Evolutionary conservation across 495 filamentous ascomycete genomes (phyloP).

Genomic region (Podospora appendiculata): DNA sequence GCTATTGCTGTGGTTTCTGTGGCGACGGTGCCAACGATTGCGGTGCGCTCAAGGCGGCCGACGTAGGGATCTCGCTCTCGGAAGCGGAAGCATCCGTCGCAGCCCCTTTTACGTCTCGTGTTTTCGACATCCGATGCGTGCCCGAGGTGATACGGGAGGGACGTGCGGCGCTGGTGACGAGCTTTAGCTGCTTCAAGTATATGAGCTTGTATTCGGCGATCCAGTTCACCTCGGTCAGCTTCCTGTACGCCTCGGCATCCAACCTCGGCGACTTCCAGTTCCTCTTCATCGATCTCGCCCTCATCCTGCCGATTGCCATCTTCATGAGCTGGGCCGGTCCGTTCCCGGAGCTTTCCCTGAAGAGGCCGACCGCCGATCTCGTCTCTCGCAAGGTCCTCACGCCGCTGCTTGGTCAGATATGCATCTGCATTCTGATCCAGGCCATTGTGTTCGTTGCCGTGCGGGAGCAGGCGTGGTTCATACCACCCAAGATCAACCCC

Average conservation of each 20-base stretch:
- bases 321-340: conserved; percentile 98
- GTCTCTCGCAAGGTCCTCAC: conserved; percentile 90
- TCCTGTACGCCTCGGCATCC: conserved; percentile 89
- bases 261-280: conserved; percentile 99
- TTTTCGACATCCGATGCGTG: conserved; percentile 96
- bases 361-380: conserved; percentile 85
- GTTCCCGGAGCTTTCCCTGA: conserved; percentile 67
- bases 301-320: conserved; percentile 93
- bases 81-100: conserved; percentile 98
- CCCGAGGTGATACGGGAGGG: conserved; percentile 94
- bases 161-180: conserved; percentile 88
- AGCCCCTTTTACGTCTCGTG: conserved; percentile 89
- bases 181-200: conserved; percentile 99
- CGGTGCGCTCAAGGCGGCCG: conserved; percentile 92
- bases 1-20: conserved; percentile 94
- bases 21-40: conserved; percentile 99
- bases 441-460: conserved; percentile 64
- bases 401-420: conserved; percentile 82
- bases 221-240: conserved; percentile 98
- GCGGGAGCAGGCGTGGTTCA: conserved; percentile 73
- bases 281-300: conserved; percentile 84
- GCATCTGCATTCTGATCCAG: conserved; percentile 74
- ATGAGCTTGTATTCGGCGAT: conserved; percentile 99
- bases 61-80: conserved; percentile 97
- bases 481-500: conserved; percentile 64